Evolutionary conservation across 306 rosid genomes (phyloP).

Genomic region (Inga laurina): DNA sequence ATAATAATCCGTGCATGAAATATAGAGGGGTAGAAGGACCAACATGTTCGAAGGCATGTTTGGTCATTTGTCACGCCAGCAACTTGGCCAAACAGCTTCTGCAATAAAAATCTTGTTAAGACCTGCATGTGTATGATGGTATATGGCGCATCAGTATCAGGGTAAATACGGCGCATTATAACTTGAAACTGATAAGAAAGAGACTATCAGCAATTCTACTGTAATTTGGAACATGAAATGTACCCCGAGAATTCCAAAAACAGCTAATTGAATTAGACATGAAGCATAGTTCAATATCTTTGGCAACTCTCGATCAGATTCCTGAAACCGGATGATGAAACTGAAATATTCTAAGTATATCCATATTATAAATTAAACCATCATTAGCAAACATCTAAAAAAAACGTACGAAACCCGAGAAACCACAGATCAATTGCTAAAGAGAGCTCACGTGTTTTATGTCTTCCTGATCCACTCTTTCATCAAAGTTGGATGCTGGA

Average conservation of each 20-base stretch:
- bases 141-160: not conserved
- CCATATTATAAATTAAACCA: not conserved
- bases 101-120: not conserved
- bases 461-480: not conserved
- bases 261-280: conserved; percentile 12
- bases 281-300: conserved; percentile 21
- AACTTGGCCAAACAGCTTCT: too few species aligned
- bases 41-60: too few species aligned
- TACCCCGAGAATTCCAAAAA: conserved; percentile 29
- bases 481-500: too few species aligned
- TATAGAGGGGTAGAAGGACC: too few species aligned
- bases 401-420: not conserved
- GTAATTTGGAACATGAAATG: not conserved
- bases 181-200: not conserved
- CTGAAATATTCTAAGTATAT: not conserved
- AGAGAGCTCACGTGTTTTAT: not conserved
- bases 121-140: conserved; percentile 18
- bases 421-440: not conserved
- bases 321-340: conserved; percentile 13
- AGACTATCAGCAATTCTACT: not conserved
- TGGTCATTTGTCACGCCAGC: too few species aligned
- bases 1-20: too few species aligned
- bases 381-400: not conserved
- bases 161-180: not conserved
- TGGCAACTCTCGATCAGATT: not conserved